phyloP scores from a whole-genome alignment of 2,329 filamentous ascomycete species.

The Xylariomycetidae sp. region DNA sequence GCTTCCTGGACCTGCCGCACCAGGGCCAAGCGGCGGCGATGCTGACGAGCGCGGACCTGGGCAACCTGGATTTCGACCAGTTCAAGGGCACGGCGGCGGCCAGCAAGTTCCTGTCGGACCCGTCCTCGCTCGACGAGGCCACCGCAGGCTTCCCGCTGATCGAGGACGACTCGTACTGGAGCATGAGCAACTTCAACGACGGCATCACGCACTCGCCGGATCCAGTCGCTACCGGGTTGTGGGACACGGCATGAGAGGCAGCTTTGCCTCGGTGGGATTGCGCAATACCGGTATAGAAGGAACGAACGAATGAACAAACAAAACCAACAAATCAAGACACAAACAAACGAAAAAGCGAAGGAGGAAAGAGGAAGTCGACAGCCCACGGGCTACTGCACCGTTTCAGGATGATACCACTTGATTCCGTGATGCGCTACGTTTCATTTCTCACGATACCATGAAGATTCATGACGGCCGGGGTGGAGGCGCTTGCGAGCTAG shows the following conservation, averaged over 20 bases:
- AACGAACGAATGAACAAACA: no score
- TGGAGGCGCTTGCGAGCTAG: no score
- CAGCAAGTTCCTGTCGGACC: slow-evolving; percentile 37
- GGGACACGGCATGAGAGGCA: slow-evolving; percentile 16
- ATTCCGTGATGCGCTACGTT: no score
- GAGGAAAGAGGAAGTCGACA: background rate
- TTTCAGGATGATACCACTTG: no score
- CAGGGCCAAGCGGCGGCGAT: no score
- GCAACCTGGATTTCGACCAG: slow-evolving; percentile 48
- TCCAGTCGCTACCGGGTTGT: slow-evolving; percentile 25
- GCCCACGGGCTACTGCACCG: no score
- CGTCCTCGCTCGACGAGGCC: slow-evolving; percentile 32
- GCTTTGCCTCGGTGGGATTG: background rate
- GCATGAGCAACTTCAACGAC: slow-evolving; percentile 32
- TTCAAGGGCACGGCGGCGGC: slow-evolving; percentile 45
- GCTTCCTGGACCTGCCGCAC: slow-evolving; percentile 38
- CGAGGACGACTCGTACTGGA: slow-evolving; percentile 37
- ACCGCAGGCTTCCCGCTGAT: slow-evolving; percentile 40
- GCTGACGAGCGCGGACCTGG: slow-evolving; percentile 40
- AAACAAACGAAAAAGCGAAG: no score
- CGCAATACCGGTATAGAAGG: no score
- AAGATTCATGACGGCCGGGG: no score
- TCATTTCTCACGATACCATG: no score
- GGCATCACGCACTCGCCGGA: slow-evolving; percentile 29
- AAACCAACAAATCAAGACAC: no score